phyloP scores from a whole-genome alignment of 2,329 filamentous ascomycete genomes.

The Phyllosticta citribraziliensis region DNA sequence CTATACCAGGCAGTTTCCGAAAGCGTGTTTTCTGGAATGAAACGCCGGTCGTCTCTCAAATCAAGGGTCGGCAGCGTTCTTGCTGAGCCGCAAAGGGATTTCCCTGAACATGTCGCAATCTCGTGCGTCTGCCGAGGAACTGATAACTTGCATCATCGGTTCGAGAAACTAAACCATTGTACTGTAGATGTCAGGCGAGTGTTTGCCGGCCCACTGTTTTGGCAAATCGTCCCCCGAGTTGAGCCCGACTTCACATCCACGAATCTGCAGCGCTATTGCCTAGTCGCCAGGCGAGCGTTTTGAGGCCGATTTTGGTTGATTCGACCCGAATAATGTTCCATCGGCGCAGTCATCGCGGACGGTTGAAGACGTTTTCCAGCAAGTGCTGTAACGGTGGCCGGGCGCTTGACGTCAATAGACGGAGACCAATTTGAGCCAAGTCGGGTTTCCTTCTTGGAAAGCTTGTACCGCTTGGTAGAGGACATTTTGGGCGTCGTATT shows the following conservation, averaged over 20 bases:
- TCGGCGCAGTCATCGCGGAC: neutral
- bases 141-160: neutral
- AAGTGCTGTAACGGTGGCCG: neutral
- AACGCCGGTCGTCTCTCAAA: neutral
- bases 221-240: neutral
- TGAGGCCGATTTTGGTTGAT: neutral
- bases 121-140: neutral
- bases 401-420: neutral
- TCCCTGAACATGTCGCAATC: neutral
- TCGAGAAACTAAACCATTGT: neutral
- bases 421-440: neutral
- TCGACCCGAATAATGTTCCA: neutral
- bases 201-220: neutral
- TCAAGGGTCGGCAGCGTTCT: neutral
- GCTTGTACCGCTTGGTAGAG: neutral
- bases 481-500: neutral
- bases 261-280: neutral
- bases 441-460: neutral
- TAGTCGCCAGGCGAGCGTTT: neutral
- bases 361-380: neutral
- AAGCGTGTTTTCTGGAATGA: neutral
- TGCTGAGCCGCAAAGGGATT: neutral
- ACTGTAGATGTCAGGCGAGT: neutral
- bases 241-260: neutral
- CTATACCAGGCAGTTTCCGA: neutral